Conservation (phyloP, 164 flowering plant species). For the Macadamia integrifolia region DNA sequence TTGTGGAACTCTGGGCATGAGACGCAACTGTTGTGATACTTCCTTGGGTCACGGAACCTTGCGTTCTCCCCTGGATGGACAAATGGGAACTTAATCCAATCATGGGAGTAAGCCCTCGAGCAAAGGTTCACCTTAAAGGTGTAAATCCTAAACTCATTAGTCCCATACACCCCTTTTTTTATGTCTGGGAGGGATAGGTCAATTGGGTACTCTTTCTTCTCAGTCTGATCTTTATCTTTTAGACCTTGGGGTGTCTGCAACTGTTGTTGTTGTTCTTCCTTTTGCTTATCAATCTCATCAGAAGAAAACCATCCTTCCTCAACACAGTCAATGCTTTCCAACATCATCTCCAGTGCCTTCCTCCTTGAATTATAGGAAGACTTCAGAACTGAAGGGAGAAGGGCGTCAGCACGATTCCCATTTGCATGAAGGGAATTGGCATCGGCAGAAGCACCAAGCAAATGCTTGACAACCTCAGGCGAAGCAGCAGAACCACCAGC, state of each 20-base stretch:
- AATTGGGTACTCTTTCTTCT: no score
- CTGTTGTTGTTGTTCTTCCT: conserved; percentile 22
- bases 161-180: conserved; percentile 79
- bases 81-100: neutral
- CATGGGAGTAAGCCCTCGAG: neutral
- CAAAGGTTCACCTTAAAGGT: conserved; percentile 62
- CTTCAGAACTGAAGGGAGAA: conserved; percentile 33
- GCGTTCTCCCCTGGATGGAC: no score
- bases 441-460: conserved; percentile 63
- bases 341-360: conserved; percentile 41
- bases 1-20: neutral
- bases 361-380: conserved; percentile 17
- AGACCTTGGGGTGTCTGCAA: conserved; percentile 14
- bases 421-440: conserved; percentile 33
- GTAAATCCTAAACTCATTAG: conserved; percentile 90
- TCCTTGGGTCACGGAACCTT: neutral
- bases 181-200: no score
- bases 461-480: conserved; percentile 42
- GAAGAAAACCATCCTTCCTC: conserved; percentile 9
- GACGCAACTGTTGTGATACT: neutral
- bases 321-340: conserved; percentile 28
- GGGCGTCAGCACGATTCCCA: conserved; percentile 49
- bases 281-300: conserved; percentile 9
- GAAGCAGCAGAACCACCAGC: conserved; percentile 25
- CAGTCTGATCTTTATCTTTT: conserved; percentile 32